A percentile compares a stretch with the other conserved stretches of the same genome.
Conservation (phyloP, 495 filamentous ascomycete species). For the Platismatia glauca region DNA sequence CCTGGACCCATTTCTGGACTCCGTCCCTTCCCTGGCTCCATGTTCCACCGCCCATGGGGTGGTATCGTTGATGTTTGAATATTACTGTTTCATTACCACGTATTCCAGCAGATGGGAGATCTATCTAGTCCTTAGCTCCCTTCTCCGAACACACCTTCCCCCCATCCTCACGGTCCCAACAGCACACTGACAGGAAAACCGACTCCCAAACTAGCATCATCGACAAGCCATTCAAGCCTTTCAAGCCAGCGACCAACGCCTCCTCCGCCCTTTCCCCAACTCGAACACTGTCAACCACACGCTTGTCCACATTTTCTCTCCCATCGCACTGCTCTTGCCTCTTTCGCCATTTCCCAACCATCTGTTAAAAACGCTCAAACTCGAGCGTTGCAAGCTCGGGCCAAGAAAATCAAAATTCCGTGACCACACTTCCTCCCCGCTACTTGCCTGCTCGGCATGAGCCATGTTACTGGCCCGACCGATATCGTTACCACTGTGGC, state of each 20-base stretch:
- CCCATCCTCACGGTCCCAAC: background rate
- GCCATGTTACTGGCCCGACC: conserved; percentile 3
- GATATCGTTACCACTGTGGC: conserved; percentile 1
- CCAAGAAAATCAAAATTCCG: conserved; percentile 4
- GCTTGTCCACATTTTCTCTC: conserved; percentile 1
- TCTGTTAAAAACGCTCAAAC: conserved; percentile 7
- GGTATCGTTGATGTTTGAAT: background rate
- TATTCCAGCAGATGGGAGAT: conserved; percentile 3
- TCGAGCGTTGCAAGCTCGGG: conserved; percentile 13
- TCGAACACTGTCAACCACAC: conserved; percentile 3
- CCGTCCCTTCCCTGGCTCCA: background rate
- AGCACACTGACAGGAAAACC: background rate
- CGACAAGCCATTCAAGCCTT: conserved; percentile 7
- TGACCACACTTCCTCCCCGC: conserved; percentile 7
- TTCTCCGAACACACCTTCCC: background rate
- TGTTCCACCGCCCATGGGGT: background rate
- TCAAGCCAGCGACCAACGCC: conserved; percentile 11
- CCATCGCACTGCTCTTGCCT: conserved; percentile 5
- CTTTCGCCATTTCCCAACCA: background rate
- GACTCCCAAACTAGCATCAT: conserved; percentile 15
- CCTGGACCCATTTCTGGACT: background rate
- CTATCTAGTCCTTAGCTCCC: conserved; percentile 6
- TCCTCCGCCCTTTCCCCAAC: conserved; percentile 6
- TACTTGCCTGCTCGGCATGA: background rate
- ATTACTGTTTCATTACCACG: conserved; percentile 2